Evolutionary conservation across 805 yeast genomes (phyloP).

Genomic region (Metschnikowia henanensis): DNA sequence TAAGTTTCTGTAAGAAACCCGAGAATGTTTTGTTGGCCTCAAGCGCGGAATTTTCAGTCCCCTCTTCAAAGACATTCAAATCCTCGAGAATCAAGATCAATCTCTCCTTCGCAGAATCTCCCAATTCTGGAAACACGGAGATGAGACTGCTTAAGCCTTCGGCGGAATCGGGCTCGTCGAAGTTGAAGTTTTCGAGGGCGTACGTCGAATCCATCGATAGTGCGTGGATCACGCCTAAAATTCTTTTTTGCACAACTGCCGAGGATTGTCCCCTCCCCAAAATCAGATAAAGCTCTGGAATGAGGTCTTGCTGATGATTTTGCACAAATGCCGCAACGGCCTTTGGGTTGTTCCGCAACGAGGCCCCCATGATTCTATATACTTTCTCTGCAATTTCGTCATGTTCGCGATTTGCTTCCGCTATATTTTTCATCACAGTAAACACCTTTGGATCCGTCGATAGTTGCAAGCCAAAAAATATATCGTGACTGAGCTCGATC

Average conservation of each 20-base stretch:
- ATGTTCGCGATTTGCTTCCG: slow-evolving; percentile 13
- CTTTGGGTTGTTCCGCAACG: slow-evolving; percentile 72
- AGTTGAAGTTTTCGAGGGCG: slow-evolving; percentile 25
- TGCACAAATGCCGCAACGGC: slow-evolving; percentile 45
- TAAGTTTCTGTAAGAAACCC: slow-evolving; percentile 31
- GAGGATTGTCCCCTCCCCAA: slow-evolving; percentile 20
- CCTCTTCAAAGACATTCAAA: slow-evolving; percentile 22
- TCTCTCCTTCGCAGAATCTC: slow-evolving; percentile 35
- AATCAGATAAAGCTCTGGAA: slow-evolving; percentile 22
- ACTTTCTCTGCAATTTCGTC: slow-evolving; percentile 48
- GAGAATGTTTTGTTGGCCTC: slow-evolving; percentile 35
- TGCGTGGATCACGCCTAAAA: slow-evolving; percentile 53
- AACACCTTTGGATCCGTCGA: slow-evolving; percentile 39
- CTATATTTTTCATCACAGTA: slow-evolving; percentile 27
- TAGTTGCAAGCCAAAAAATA: slow-evolving; percentile 54
- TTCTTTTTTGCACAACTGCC: slow-evolving; percentile 43
- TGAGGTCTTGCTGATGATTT: slow-evolving; percentile 20
- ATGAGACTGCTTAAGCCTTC: slow-evolving; percentile 27
- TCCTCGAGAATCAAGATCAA: slow-evolving; percentile 50
- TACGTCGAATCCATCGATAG: slow-evolving; percentile 40
- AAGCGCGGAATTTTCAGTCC: slow-evolving; percentile 7
- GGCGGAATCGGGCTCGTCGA: slow-evolving; percentile 9
- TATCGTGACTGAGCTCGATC: slow-evolving; percentile 65
- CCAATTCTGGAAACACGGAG: slow-evolving; percentile 27
- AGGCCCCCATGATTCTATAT: slow-evolving; percentile 60